A percentile compares a stretch with the other conserved stretches of the same genome.
phyloP scores from a whole-genome alignment of 2,329 filamentous ascomycete genomes.

The Scedosporium aurantiacum region DNA sequence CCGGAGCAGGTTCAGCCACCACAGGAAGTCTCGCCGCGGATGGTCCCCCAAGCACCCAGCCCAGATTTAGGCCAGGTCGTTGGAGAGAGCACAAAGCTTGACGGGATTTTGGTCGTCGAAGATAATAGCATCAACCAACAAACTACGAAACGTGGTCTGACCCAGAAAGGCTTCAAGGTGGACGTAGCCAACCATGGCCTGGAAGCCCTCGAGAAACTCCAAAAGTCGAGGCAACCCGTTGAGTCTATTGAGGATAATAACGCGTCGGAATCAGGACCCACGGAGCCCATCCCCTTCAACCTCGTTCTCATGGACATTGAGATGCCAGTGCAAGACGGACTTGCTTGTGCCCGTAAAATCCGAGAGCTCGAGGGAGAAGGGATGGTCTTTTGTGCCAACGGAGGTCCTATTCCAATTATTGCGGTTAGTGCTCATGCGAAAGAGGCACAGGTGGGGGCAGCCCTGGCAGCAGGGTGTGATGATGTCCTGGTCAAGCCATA shows the following conservation, averaged over 20 bases:
- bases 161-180: slow-evolving; percentile 36
- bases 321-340: slow-evolving; percentile 64
- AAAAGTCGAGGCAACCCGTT: slow-evolving; percentile 4
- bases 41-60: background rate
- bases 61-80: background rate
- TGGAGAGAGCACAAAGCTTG: slow-evolving; percentile 19
- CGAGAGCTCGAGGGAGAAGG: slow-evolving; percentile 47
- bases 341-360: slow-evolving; percentile 54
- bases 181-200: slow-evolving; percentile 46
- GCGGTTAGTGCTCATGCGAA: slow-evolving; percentile 59
- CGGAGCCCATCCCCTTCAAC: slow-evolving; percentile 29
- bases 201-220: slow-evolving; percentile 41
- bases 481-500: slow-evolving; percentile 66
- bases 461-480: slow-evolving; percentile 42
- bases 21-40: background rate
- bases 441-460: slow-evolving; percentile 45
- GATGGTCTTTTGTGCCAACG: slow-evolving; percentile 31
- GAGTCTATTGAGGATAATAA: slow-evolving; percentile 2
- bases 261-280: background rate
- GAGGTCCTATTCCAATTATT: slow-evolving; percentile 49
- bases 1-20: slow-evolving; percentile 1
- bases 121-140: slow-evolving; percentile 52
- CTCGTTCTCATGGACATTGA: slow-evolving; percentile 67
- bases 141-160: slow-evolving; percentile 39
- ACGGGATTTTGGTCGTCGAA: slow-evolving; percentile 43